Evolutionary conservation across 345 rosid species (phyloP), one percentile per base, ranked within the genome.

Genomic region (Pseudoturritis turrita): DNA sequence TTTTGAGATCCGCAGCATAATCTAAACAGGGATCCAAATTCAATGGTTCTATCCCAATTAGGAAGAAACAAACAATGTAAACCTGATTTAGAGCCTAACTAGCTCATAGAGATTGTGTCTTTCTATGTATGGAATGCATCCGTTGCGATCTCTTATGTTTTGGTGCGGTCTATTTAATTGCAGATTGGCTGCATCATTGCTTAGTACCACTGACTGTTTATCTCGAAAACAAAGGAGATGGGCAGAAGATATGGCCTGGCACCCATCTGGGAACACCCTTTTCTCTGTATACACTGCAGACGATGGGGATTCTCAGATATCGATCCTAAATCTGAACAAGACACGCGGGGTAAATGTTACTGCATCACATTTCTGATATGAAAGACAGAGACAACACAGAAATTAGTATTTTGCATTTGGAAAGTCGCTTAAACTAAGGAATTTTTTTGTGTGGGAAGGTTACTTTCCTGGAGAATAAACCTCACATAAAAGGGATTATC

Each of bases 221-320:
- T 91, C 97, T 71, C 79, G 82, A 31, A 72, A 75, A 75, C 86
- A 88, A 66, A 84, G 89, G 78, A 89, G 91, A 80, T 94, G 98
- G 97, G 96, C 90, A 41, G 98, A 94, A 84, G 98, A 94, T 79
- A 77, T 89, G 60, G 87, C 91, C 19, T 94, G 97, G 98, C 96
- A 91, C 73, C 98, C 97, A 43, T 70, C 75, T 1, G 97, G 98
- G 73, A 71, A 86, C 81, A 83, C 88, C 74, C 72, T 94, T 59
- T 77, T 89, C 66, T 83, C 79, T 67, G 85, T 76, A 62, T 89
- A 89, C 71, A 81, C 81, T 70, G 97, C 95, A 36, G 97, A 94
- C 70, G 80, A 81, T 47, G 87, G 86, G 8, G 97, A 94, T 73
- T 85, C 91, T 72, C 98, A 94, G 81, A 86, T 94, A 76, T 89